Base-by-base conservation (phyloP, 495 filamentous ascomycete genomes). In the Lasiosphaeriaceae sp. region DNA sequence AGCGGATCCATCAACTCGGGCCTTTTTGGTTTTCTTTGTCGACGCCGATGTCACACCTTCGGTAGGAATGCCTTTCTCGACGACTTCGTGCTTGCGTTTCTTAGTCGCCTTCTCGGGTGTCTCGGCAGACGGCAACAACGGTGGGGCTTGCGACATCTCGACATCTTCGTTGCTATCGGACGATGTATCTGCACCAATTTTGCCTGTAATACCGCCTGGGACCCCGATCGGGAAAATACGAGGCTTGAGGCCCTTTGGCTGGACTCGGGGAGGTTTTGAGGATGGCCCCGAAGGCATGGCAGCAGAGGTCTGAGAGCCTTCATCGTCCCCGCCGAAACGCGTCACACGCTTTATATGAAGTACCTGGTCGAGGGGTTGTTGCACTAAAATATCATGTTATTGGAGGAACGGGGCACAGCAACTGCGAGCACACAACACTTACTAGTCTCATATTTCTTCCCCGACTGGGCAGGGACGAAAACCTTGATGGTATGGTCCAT, bases 221-320 rank as follows among this genome's bases (percentile, higher is more conserved):
- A 73, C 73, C 7, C 77, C 77, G 39, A 77, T 69, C 2, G 77
- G 75, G 16, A 63, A 66, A 57, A 68, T 78, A 35, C 77, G 74
- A 46, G 66, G 59, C 61, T 63, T 76, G 24, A 80, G 65, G n/a
- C 70, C 71, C 50, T 71, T 63, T 21, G 77, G 77, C 50, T 80
- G 77, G n/a, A 70, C 62, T 20, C 77, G 68, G 31, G 74, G 61
- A 11, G 68, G 44, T 20, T 64, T 74, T 0, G 66, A 50, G 6
- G 66, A 52, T 0, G 69, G 56, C 14, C 59, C 47, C 11, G 70
- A 58, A 11, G 68, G 49, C 24, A 31, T 3, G 9, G 67, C 58
- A 16, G 57, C 60, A 37, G 62, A 59, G 11, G 60, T 58, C 9
- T 31, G 26, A 19, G 60, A 56, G 31, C 56, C 54, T 21, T 66